phyloP scores from a whole-genome alignment of 129 eudicot genomes.

The Chrysanthemum makinoi region DNA sequence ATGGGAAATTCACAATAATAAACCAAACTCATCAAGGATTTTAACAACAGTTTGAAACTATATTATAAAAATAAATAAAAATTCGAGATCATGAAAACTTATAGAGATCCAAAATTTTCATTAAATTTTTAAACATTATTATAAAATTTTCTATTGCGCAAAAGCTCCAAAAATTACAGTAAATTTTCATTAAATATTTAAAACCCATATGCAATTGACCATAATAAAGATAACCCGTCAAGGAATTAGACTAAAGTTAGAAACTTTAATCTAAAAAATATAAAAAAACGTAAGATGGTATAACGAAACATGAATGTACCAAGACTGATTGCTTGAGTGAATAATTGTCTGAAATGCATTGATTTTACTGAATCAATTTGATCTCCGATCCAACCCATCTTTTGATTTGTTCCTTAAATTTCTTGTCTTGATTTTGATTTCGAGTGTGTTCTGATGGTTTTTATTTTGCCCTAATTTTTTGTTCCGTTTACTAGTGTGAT shows the following conservation, averaged over 20 bases:
- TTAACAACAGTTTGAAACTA: conserved; percentile 23
- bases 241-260: not conserved
- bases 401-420: not conserved
- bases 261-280: not conserved
- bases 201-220: not conserved
- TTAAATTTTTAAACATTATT: not conserved
- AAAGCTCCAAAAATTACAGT: conserved; percentile 8
- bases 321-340: conserved; percentile 72
- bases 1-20: too few relatives aligned
- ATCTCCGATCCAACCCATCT: conserved; percentile 82
- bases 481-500: not conserved
- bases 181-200: not conserved
- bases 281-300: not conserved
- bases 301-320: conserved; percentile 32
- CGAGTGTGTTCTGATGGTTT: not conserved
- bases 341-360: conserved; percentile 60
- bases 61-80: not conserved
- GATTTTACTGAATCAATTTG: conserved; percentile 73
- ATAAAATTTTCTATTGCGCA: too few relatives aligned
- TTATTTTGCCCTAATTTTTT: conserved; percentile 32
- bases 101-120: conserved; percentile 12
- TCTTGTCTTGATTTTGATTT: too few relatives aligned
- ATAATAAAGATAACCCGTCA: not conserved
- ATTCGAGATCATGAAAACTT: not conserved
- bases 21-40: too few relatives aligned